Base-by-base conservation (phyloP, 148 eudicot species). In the Chenopodium berlandieri region DNA sequence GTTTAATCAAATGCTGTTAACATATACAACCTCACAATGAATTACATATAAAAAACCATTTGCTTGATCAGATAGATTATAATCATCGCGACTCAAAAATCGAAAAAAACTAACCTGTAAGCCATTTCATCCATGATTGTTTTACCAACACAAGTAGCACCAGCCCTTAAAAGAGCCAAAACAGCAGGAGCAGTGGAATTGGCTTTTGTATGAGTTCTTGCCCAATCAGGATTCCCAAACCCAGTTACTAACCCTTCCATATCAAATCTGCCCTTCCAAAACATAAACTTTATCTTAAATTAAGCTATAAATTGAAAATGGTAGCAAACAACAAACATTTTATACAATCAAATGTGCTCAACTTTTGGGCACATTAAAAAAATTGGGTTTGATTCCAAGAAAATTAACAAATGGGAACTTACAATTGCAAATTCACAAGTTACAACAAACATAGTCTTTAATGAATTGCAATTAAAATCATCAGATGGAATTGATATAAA, bases 41-140 rank as follows among this genome's bases (percentile, higher is more conserved):
- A 20, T 0, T 56, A 5, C 7, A 56, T 4, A 56, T 56, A 2
- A 79, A 68, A 32, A 71, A 0, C 22, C 48, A 63, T 40, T 27
- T 19, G 67, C 31, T 67, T 17, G 9, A 52, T 13, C 19, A 66
- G 16, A 32, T 7, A 46, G 37, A 71, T 34, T 1, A 46, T 32
- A 9, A 75, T n/a, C 48, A 50, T 4, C 2, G 17, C 2, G 11
- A 67, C 17, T 12, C 62, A 6, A n/a, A 12, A 50, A 50, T 50
- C 54, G 54, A 50, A 50, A 68, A 75, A 80, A 76, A 62, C 70
- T 54, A 69, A 94, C 98, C 98, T 85, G 86, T 93, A 93, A 52
- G 99, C 99, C 97, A 95, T 91, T 92, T 95, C 99, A 88, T 95
- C 99, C 97, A 95, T 90, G 75, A 92, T 83, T 80, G 97, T 95